A percentile compares a stretch with the other conserved stretches of the same genome.
These are phyloP conservation scores for Phytophthora lateralis DNA, from an alignment of 352 stramenopile species.

Conservation along the genomic window DNA sequence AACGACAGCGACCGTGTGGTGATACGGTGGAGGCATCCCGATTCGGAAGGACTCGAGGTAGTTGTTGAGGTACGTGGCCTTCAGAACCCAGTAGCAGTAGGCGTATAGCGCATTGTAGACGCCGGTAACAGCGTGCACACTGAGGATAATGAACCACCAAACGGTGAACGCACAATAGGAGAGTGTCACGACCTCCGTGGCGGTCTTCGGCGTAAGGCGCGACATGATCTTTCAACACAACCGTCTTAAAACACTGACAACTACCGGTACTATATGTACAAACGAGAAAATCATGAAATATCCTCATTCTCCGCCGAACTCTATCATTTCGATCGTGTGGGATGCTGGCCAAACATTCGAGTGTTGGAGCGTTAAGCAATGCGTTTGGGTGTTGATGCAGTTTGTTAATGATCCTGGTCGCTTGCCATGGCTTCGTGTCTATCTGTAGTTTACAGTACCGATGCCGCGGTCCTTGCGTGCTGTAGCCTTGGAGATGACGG, in stretches of 20 bases:
- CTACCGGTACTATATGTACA: too few species aligned
- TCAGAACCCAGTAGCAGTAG: constrained; percentile 1
- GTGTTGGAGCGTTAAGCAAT: not conserved
- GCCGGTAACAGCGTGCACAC: not conserved
- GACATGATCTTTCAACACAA: too few species aligned
- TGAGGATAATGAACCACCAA: not conserved
- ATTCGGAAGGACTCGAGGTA: constrained; percentile 21
- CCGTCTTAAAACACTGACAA: too few species aligned
- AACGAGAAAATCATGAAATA: too few species aligned
- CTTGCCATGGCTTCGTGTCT: constrained; percentile 2
- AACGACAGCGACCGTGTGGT: constrained; percentile 11
- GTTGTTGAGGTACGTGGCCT: constrained; percentile 9
- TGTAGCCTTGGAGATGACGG: constrained; percentile 76
- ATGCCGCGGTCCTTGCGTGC: constrained; percentile 60
- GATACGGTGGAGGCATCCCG: constrained; percentile 21
- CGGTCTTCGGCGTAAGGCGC: too few species aligned
- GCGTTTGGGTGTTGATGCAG: constrained; percentile 13
- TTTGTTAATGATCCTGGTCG: not conserved
- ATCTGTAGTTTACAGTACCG: constrained; percentile 57
- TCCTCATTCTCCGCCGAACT: too few species aligned
- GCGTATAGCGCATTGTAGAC: constrained; percentile 6
- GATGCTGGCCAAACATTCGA: too few species aligned
- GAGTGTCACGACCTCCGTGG: not conserved
- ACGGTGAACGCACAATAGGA: not conserved
- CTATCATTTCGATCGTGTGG: too few species aligned